Evolutionary conservation across 176 grass and related monocot genomes (phyloP), one percentile per base, ranked within the genome.

Genomic region (Metroxylon sagu): DNA sequence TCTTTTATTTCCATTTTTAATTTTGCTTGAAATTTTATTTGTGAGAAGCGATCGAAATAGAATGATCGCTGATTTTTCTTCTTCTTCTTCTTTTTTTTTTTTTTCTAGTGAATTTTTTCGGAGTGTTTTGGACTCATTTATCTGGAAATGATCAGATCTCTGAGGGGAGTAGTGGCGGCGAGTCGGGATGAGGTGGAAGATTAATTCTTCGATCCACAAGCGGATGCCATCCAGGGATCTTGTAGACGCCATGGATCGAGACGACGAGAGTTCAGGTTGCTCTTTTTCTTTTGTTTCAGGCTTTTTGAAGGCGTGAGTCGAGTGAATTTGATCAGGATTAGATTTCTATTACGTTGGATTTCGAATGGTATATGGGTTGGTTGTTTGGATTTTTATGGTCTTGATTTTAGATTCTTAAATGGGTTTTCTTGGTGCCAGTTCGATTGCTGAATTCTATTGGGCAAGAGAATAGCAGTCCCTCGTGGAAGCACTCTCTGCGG

Each of bases 131-230:
- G 35, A 43, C 35, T 43, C 8, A 43, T 43, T 43, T 43, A 8
- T 60, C 28, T 30, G 58, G 58, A 60, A 60, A 26, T 60, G 58
- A 27, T 23, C 23, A 29, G 58, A 18, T 60, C 28, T 10, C 18
- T 60, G 15, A 28, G 4, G n/a, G 16, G 16, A n/a, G 28, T n/a
- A 3, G 16, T 7, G 58, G 26, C n/a, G 10, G 14, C 5, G 4
- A 67, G 63, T 70, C 35, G 35, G 35, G 68, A 95, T 95, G 89
- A 81, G 75, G 68, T 95, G 81, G 89, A 95, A 89, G 71, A 67
- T 88, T 75, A 83, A 75, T 69, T 85, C 73, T 18, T 78, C 87
- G 10, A 87, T 64, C 7, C 91, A 97, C 83, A 97, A 97, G 84
- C 76, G 92, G 69, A 76, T 88, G 81, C 60, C 87, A 56, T 82